phyloP scores from a whole-genome alignment of 2,329 filamentous ascomycete genomes.

The Dactylellina haptotyla region DNA sequence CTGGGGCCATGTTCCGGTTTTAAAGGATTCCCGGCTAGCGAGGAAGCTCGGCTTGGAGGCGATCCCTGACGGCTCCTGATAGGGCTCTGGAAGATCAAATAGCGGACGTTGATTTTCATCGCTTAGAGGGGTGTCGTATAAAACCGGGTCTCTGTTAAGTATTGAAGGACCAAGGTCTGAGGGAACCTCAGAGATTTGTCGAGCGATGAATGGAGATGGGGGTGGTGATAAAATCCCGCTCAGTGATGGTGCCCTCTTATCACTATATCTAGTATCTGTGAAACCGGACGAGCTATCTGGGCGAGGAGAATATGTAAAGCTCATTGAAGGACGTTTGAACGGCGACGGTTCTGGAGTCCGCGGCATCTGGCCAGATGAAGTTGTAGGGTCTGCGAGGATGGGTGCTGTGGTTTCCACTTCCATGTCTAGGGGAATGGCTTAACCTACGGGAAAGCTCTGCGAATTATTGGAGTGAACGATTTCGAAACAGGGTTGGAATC shows the following conservation, averaged over 20 bases:
- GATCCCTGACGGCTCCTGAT: not conserved
- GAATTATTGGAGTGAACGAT: not conserved
- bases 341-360: conserved; percentile 50
- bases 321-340: conserved; percentile 45
- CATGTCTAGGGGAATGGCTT: conserved; percentile 27
- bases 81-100: conserved; percentile 23
- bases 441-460: conserved; percentile 10
- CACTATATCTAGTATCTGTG: conserved; percentile 8
- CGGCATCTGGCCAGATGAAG: conserved; percentile 26
- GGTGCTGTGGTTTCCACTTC: conserved; percentile 17
- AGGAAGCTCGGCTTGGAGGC: not conserved
- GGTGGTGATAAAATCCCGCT: conserved; percentile 47
- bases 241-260: conserved; percentile 25
- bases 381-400: conserved; percentile 18
- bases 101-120: conserved; percentile 45
- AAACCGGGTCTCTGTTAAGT: conserved; percentile 38
- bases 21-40: not conserved
- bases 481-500: not conserved
- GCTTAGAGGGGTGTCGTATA: conserved; percentile 39
- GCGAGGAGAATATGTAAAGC: conserved; percentile 37
- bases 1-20: not conserved
- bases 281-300: conserved; percentile 45
- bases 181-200: conserved; percentile 36
- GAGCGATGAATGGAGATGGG: conserved; percentile 35
- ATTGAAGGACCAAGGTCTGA: conserved; percentile 43